Evolutionary conservation across 768 basidiomycete genomes (phyloP), one percentile per base, ranked within the genome.

Genomic region (Leucosporidium yakuticum): DNA sequence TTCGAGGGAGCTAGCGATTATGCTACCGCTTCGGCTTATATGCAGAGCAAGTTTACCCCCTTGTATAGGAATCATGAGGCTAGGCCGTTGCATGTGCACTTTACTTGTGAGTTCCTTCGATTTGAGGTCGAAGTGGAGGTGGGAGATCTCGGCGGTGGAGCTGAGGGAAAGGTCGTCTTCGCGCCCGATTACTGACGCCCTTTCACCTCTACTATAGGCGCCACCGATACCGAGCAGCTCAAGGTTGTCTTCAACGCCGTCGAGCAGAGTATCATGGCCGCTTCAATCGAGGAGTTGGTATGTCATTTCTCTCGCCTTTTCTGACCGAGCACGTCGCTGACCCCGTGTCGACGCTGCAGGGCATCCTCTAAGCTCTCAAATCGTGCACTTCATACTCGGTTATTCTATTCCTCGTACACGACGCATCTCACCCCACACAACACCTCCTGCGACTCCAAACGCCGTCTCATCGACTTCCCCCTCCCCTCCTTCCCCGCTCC

Each of bases 11-110:
- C 91, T 19, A 83, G 60, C 73, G 89, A 90, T 80, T 89, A 95
- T 78, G 91, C 95, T 72, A 84, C 86, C 21, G 94, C 92, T 2
- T 95, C 91, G 79, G 87, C 89, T 74, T 88, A 86, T 77, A 81
- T 88, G 69, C 79, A 87, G 25, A 84, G 86, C 73, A 86, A 90
- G 64, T 96, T 97, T 79, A 89, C 93, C 7, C 85, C 86, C 34
- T 83, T 96, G 67, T 96, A 96, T 78, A 91, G 94, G 80, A 90
- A 87, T 70, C 88, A 90, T 31, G 72, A 74, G 19, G 65, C 63
- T 0, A 57, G 67, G 23, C 69, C 70, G 9, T 50, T 69, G n/a
- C 79, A 79, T 60, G 57, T 68, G 14, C 70, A 74, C 68, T 71
- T 74, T n/a, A 70, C 76, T 6, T 76, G 74, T 64, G 73, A 44